These are phyloP conservation scores for Cystobasidium sp. DNA, from an alignment of 1,284 basidiomycete genomes.

Conservation along the genomic window DNA sequence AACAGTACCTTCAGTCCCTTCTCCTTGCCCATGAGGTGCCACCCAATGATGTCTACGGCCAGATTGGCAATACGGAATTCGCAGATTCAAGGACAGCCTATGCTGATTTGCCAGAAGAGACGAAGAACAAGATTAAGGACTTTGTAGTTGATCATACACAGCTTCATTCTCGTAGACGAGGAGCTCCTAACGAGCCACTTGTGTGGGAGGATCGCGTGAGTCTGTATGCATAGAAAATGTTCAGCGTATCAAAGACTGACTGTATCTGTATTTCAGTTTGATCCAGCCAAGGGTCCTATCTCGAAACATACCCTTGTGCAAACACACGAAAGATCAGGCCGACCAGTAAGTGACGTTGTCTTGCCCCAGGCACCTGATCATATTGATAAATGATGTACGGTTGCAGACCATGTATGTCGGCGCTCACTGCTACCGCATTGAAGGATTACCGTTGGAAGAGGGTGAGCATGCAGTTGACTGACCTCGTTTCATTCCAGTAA, in stretches of 20 bases:
- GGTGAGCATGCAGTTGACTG: background rate
- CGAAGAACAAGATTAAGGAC: constrained; percentile 53
- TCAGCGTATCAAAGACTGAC: background rate
- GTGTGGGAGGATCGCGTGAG: constrained; percentile 23
- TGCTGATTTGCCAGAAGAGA: constrained; percentile 49
- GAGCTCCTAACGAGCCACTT: constrained; percentile 13
- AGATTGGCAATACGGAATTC: constrained; percentile 54
- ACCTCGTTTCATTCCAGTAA: background rate
- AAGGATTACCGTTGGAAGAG: constrained; percentile 27
- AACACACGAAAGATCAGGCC: constrained; percentile 21
- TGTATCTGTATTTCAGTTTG: constrained; percentile 2
- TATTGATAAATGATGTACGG: background rate
- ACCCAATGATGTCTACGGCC: constrained; percentile 36
- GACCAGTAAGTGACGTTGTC: background rate
- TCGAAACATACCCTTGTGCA: constrained; percentile 20
- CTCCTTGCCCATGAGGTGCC: constrained; percentile 55
- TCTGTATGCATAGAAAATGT: background rate
- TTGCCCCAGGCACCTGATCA: background rate
- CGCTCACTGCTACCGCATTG: constrained; percentile 21
- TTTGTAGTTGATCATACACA: constrained; percentile 50
- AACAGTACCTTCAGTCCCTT: constrained; percentile 47
- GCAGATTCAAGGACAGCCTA: constrained; percentile 54
- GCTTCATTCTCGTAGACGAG: constrained; percentile 15
- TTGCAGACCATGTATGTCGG: constrained; percentile 29
- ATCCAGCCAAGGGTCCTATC: constrained; percentile 27